Evolutionary conservation across 495 filamentous ascomycete genomes (phyloP), one percentile per base, ranked within the genome.

Genomic region (Filosporella fistucella): DNA sequence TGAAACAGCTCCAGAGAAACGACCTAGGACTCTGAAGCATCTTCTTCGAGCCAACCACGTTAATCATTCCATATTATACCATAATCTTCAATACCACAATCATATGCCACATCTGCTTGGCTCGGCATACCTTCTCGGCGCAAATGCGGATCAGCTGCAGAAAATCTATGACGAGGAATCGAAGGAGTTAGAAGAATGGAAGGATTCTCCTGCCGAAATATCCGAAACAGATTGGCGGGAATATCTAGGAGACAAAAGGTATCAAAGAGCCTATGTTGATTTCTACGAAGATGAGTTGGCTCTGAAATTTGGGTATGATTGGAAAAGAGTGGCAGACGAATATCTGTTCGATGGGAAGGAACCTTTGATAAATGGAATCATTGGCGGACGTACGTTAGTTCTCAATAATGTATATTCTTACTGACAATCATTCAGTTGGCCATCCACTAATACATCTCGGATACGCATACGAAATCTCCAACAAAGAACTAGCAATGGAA

Each of bases 221-320:
- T 77, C 80, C 16, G 67, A 77, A 47, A 75, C 84, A 34, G 93
- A 96, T 60, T 97, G 94, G 94, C 74, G 84, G 56, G 81, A 89
- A 46, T 89, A 78, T 63, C 62, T 97, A 16, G 89, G 89, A 29
- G 74, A 87, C 55, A 68, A 76, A 59, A 70, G 72, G 69, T 95
- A 95, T 61, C 86, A 99, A 60, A 74, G 94, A 23, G 90, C 91
- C 3, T 96, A 82, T 59, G 68, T 96, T 16, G 88, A 96, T 61
- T 94, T 89, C 57, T 96, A 93, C 57, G 91, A 96, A 60, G 91
- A 96, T 62, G 75, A 86, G 49, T 65, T 96, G 34, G 88, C 84
- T 5, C 66, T 80, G 56, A 74, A 75, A 23, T 71, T 81, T 44
- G 72, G 76, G 29, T 96, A 95, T 65, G 78, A 93, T 62, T 96